Conservation (phyloP, 345 rosid species). For the Pseudoturritis turrita region DNA sequence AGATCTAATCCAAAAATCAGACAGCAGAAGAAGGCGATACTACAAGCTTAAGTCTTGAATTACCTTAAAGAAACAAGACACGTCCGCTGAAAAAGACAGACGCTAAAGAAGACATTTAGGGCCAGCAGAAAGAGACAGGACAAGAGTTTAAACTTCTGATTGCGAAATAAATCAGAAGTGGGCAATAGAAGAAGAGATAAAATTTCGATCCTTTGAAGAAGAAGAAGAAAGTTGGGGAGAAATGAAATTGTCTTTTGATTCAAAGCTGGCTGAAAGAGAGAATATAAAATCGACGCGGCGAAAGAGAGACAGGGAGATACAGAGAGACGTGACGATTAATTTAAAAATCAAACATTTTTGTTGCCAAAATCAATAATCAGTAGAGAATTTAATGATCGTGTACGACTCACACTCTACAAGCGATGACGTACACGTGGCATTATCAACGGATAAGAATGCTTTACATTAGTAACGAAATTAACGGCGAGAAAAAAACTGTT, state of each 20-base stretch:
- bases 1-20: conserved; percentile 33
- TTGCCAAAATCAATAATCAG: conserved; percentile 7
- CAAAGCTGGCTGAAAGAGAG: conserved; percentile 15
- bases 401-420: not conserved
- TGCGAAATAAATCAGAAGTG: not conserved
- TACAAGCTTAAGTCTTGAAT: conserved; percentile 38
- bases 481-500: not conserved
- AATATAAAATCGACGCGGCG: conserved; percentile 12
- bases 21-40: conserved; percentile 16
- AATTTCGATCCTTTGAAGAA: not conserved
- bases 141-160: not conserved
- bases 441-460: not conserved
- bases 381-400: conserved; percentile 6
- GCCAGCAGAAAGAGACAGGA: conserved; percentile 12
- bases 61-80: conserved; percentile 39
- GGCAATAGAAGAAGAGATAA: not conserved
- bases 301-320: conserved; percentile 9
- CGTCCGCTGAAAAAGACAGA: conserved; percentile 17
- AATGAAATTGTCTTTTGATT: not conserved
- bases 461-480: conserved; percentile 15
- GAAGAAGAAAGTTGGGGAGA: conserved; percentile 7
- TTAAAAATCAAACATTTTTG: not conserved
- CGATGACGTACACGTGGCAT: conserved; percentile 5
- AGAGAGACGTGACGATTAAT: conserved; percentile 5
- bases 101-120: not conserved